phyloP scores from a whole-genome alignment of 2,329 filamentous ascomycete species.

The Nemania serpens region DNA sequence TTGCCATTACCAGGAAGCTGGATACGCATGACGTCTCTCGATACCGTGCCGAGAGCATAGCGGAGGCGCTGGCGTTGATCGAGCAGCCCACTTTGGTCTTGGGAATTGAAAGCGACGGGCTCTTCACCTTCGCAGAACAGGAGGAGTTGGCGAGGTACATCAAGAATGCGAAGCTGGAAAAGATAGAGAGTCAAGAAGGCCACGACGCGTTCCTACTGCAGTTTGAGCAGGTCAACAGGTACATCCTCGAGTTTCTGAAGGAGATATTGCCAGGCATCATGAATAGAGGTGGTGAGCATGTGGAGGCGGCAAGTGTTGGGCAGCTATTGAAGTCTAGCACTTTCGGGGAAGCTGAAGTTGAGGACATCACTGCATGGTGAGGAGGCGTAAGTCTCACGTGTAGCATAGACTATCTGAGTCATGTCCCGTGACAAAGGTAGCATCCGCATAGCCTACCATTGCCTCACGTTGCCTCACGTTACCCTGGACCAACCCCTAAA shows the following conservation, averaged over 20 bases:
- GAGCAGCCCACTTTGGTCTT: conserved; percentile 89
- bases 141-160: conserved; percentile 86
- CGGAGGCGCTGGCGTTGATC: conserved; percentile 78
- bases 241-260: conserved; percentile 82
- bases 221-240: conserved; percentile 94
- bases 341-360: conserved; percentile 94
- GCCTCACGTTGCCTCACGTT: background rate
- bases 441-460: background rate
- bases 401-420: background rate
- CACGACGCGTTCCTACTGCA: conserved; percentile 96
- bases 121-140: conserved; percentile 97
- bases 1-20: conserved; percentile 95
- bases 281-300: conserved; percentile 58
- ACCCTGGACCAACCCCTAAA: no score
- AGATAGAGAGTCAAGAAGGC: conserved; percentile 91
- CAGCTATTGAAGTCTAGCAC: conserved; percentile 83
- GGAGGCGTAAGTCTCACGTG: background rate
- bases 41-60: conserved; percentile 68
- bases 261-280: conserved; percentile 89
- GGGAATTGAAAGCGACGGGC: conserved; percentile 91
- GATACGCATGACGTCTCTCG: conserved; percentile 96
- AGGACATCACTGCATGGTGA: conserved; percentile 95
- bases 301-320: conserved; percentile 57
- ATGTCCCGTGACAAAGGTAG: background rate
- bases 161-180: conserved; percentile 75